phyloP scores from a whole-genome alignment of 2,329 filamentous ascomycete species.

The Aureobasidium mangrovei region DNA sequence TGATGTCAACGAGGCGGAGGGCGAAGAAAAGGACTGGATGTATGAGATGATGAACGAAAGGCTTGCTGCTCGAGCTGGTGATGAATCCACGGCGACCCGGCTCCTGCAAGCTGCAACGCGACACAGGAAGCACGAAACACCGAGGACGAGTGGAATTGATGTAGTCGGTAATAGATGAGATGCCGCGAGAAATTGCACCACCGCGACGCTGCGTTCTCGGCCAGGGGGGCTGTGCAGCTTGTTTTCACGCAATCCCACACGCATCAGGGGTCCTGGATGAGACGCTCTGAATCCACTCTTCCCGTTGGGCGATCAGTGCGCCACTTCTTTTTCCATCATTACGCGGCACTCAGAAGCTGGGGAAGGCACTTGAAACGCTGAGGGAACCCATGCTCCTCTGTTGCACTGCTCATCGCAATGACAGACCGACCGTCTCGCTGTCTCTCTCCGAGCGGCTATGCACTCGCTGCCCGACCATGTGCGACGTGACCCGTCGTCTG shows the following conservation, averaged over 20 bases:
- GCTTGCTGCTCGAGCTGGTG: too few species aligned
- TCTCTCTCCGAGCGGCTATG: too few species aligned
- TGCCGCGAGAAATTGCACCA: not conserved
- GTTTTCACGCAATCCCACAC: conserved; percentile 1
- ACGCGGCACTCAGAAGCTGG: conserved; percentile 11
- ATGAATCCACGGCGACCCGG: too few species aligned
- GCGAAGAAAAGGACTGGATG: not conserved
- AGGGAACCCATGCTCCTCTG: not conserved
- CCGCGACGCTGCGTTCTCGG: not conserved
- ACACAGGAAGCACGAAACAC: not conserved
- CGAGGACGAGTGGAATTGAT: not conserved
- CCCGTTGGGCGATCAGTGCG: conserved; percentile 13
- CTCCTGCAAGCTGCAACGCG: not conserved
- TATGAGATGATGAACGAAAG: not conserved
- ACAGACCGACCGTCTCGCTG: not conserved
- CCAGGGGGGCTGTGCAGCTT: conserved; percentile 13
- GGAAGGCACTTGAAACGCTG: conserved; percentile 5
- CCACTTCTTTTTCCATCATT: conserved; percentile 10
- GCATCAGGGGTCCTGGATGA: conserved; percentile 3
- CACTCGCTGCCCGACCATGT: too few species aligned
- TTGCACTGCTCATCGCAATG: not conserved
- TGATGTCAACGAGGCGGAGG: conserved; percentile 9
- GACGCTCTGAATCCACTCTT: conserved; percentile 12
- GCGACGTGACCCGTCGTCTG: too few species aligned
- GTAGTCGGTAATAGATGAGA: not conserved